Conservation (phyloP, 306 rosid genomes). For the Betula pendula region DNA sequence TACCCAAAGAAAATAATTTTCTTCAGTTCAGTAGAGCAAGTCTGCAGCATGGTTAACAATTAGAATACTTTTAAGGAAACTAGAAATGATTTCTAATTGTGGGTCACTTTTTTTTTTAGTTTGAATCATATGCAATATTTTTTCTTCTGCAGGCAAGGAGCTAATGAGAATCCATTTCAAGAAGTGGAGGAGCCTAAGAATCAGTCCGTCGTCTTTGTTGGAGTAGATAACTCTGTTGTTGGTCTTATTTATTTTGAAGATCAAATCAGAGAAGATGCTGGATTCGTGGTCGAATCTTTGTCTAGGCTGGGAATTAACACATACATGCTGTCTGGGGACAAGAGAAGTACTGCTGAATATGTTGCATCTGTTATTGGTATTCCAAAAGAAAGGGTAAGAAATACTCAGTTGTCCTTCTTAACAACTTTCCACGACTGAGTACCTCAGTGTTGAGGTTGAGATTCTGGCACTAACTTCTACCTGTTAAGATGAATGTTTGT, state of each 20-base stretch:
- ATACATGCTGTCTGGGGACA: slow-evolving; percentile 96
- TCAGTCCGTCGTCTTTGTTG: slow-evolving; percentile 83
- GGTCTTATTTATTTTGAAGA: slow-evolving; percentile 85
- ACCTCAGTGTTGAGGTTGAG: too few species aligned
- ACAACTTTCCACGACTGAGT: too few species aligned
- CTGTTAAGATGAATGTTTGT: background rate
- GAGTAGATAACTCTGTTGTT: slow-evolving; percentile 65
- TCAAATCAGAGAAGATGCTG: slow-evolving; percentile 86
- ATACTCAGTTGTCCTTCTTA: slow-evolving; percentile 9
- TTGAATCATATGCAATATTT: slow-evolving; percentile 17
- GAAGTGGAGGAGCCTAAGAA: slow-evolving; percentile 52
- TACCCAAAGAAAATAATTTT: too few species aligned
- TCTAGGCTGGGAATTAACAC: slow-evolving; percentile 66
- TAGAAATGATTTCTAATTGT: background rate
- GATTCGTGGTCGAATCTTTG: slow-evolving; percentile 59
- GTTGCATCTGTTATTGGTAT: slow-evolving; percentile 91
- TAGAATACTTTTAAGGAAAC: background rate
- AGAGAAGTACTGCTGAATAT: slow-evolving; percentile 73
- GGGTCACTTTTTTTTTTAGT: background rate
- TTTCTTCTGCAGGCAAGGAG: slow-evolving; percentile 69
- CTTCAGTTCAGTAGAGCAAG: too few species aligned
- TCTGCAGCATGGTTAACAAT: background rate
- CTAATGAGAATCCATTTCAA: slow-evolving; percentile 40
- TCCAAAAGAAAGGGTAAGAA: slow-evolving; percentile 67
- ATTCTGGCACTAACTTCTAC: background rate